Conservation (phyloP, 345 rosid species). For the Citrus australasica region DNA sequence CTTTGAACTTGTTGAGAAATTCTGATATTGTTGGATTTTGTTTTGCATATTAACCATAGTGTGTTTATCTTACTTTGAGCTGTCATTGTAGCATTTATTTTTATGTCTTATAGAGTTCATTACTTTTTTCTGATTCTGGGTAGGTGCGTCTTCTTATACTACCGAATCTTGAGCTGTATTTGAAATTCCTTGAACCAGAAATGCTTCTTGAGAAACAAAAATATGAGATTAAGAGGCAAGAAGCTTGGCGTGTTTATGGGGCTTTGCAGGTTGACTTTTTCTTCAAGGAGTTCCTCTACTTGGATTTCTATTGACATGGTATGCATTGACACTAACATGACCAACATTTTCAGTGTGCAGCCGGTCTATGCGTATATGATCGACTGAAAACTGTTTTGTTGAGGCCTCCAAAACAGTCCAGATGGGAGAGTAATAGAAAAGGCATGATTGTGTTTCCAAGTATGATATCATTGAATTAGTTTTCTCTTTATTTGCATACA, state of each 20-base stretch:
- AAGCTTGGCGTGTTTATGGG: conserved; percentile 82
- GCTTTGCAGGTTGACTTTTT: conserved; percentile 59
- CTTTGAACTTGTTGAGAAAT: background rate
- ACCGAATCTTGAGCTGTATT: conserved; percentile 72
- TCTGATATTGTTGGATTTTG: background rate
- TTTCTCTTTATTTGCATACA: background rate
- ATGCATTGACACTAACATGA: conserved; percentile 14
- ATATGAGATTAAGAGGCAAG: conserved; percentile 56
- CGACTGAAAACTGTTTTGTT: conserved; percentile 55
- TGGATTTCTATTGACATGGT: background rate
- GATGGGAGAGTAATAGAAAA: conserved; percentile 49
- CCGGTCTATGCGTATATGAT: conserved; percentile 68
- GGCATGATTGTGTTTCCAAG: conserved; percentile 32
- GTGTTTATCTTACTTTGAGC: background rate
- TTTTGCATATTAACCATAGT: background rate
- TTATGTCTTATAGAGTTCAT: conserved; percentile 11
- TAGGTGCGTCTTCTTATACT: conserved; percentile 79
- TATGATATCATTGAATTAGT: conserved; percentile 29
- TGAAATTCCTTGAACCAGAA: conserved; percentile 69
- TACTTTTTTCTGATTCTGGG: conserved; percentile 13
- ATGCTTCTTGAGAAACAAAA: conserved; percentile 65
- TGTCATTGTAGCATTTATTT: background rate
- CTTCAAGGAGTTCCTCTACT: background rate
- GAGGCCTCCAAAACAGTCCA: conserved; percentile 43
- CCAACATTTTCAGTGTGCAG: conserved; percentile 53